phyloP scores from a whole-genome alignment of 192 early-diverging fungal species.

The Martensiomyces pterosporus region DNA sequence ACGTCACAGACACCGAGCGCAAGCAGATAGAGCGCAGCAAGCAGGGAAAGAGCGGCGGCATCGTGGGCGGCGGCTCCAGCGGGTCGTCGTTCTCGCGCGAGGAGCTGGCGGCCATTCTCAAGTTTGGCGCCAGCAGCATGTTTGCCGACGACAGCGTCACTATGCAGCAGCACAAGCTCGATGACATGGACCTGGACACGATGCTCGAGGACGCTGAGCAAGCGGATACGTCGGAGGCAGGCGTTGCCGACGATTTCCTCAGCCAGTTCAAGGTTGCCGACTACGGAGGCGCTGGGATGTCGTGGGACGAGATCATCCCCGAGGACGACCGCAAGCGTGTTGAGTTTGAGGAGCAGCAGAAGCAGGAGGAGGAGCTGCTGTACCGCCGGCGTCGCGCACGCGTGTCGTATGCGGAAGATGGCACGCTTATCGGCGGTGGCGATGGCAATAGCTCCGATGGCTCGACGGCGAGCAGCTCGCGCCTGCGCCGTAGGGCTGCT shows the following conservation, averaged over 20 bases:
- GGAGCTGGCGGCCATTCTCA: conserved; percentile 91
- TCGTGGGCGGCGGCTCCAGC: conserved; percentile 21
- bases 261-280: conserved; percentile 93
- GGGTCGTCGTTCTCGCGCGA: conserved; percentile 68
- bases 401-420: conserved; percentile 64
- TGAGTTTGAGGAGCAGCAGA: conserved; percentile 64
- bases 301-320: conserved; percentile 97
- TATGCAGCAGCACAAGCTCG: conserved; percentile 70
- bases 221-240: conserved; percentile 69
- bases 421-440: conserved; percentile 33
- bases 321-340: conserved; percentile 68
- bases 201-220: conserved; percentile 94
- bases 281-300: conserved; percentile 66
- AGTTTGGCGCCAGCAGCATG: conserved; percentile 98
- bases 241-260: conserved; percentile 86
- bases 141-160: conserved; percentile 67
- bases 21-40: conserved; percentile 50
- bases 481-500: conserved; percentile 19
- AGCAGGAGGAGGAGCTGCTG: conserved; percentile 56
- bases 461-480: conserved; percentile 30
- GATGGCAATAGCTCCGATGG: conserved; percentile 32
- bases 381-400: conserved; percentile 55
- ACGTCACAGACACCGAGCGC: conserved; percentile 53
- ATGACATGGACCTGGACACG: conserved; percentile 95
- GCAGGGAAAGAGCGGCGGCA: conserved; percentile 40